Base-by-base conservation (phyloP, 1,139 yeast genomes). In the Geotrichum klebahnii region DNA sequence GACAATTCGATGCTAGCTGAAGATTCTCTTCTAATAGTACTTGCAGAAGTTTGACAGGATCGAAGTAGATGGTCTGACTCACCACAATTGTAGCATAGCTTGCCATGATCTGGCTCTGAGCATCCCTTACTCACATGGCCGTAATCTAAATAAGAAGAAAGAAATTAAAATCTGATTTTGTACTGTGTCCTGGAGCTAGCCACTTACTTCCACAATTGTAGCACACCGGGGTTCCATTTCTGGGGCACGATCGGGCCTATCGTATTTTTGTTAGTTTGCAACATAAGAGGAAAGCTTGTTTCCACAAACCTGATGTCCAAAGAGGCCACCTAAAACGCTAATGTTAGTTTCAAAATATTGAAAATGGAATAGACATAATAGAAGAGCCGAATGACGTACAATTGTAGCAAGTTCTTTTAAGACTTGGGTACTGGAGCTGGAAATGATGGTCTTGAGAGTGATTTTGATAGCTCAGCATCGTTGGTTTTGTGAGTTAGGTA, bases 81-180 rank as follows among this genome's bases (percentile, higher is more conserved):
- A 59, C 88, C 86, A 70, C 97, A 89, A 68, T 84, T 84, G 82
- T 81, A 89, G 72, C 97, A 89, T 5, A 67, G 52, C 60, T 67
- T 67, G 47, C 64, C 69, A 51, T 60, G 61, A 32, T 61, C 58
- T 20, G 68, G 69, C 55, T 66, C 76, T 47, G 72, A 67, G 72
- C 97, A 89, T 67, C 80, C 81, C 70, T 81, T 86, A 57, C 95
- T 83, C 62, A 86, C 76, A 75, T 87, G 96, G 51, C 96, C 95
- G 51, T 62, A 61, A 37, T 60, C 44, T 40, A 4, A 3, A 40
- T n/a, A n/a, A n/a, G n/a, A n/a, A n/a, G n/a, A n/a, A n/a, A n/a
- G n/a, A n/a, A n/a, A n/a, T n/a, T n/a, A n/a, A n/a, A n/a, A 10
- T 20, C 14, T n/a, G n/a, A n/a, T n/a, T n/a, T n/a, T n/a, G n/a